These are phyloP conservation scores for Pisolithus marmoratus DNA, from an alignment of 768 basidiomycete species.

Conservation along the genomic window DNA sequence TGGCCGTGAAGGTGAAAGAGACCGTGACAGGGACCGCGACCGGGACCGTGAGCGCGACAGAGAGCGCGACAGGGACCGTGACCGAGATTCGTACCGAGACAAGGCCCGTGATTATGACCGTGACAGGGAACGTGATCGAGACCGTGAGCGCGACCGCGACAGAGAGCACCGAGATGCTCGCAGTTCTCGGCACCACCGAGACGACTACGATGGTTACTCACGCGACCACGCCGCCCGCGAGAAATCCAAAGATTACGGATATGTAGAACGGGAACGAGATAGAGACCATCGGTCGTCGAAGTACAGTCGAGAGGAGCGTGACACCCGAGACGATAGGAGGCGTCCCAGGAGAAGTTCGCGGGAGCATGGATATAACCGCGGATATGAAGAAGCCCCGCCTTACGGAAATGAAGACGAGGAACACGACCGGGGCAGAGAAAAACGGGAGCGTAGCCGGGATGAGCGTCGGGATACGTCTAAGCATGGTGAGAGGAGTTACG, in stretches of 20 bases:
- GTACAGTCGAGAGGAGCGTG: slow-evolving; percentile 51
- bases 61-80: slow-evolving; percentile 22
- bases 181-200: slow-evolving; percentile 30
- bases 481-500: slow-evolving; percentile 29
- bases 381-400: slow-evolving; percentile 44
- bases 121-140: slow-evolving; percentile 30
- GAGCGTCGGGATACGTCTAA: slow-evolving; percentile 28
- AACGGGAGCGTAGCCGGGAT: slow-evolving; percentile 45
- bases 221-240: slow-evolving; percentile 31
- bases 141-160: slow-evolving; percentile 37
- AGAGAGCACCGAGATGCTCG: slow-evolving; percentile 30
- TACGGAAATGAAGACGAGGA: slow-evolving; percentile 38
- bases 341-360: slow-evolving; percentile 37
- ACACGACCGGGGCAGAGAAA: slow-evolving; percentile 24
- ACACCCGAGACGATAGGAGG: slow-evolving; percentile 45
- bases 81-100: slow-evolving; percentile 19
- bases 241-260: slow-evolving; percentile 30
- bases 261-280: slow-evolving; percentile 31
- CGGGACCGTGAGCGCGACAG: slow-evolving; percentile 23
- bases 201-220: slow-evolving; percentile 28
- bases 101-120: slow-evolving; percentile 6
- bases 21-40: slow-evolving; percentile 42
- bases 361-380: slow-evolving; percentile 36
- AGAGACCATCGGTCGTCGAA: slow-evolving; percentile 40
- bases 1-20: slow-evolving; percentile 40